Base-by-base conservation (phyloP, 2,329 filamentous ascomycete genomes). In the Aspergillus brunneoviolaceus region DNA sequence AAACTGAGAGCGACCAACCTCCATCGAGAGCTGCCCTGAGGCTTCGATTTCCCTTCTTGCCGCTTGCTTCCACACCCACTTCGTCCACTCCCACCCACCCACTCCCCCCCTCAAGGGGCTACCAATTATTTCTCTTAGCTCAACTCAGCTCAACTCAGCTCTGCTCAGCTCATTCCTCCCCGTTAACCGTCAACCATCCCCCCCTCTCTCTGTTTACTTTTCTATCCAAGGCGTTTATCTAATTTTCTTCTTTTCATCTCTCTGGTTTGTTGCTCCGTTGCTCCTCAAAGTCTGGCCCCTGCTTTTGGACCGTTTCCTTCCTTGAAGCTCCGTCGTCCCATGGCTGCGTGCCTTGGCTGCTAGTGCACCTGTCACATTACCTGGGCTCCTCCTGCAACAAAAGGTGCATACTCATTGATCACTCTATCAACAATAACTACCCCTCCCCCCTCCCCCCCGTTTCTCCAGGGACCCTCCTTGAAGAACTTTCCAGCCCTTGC, bases 391-490 rank as follows among this genome's bases (percentile, higher is more conserved):
- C 31, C 60, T 51, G 55, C 55, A 53, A 58, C 19, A 33, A 35
- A 55, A 60, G 61, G 63, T 61, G 51, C 56, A 60, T 56, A 63
- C 53, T 57, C 50, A 53, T 29, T 29, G 1, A 29, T 27, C 27
- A 35, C 27, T 21, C 42, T 21, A 27, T 31, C 42, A 53, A 23
- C 12, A 48, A 50, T 23, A 23, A 21, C 21, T 31, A 45, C 47
- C 39, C 51, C 54, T 35, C 42, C 27, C 31, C 16, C 21, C 31
- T 21, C 6, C 49, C 52, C 47, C 50, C 39, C 58, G 29, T 49
- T n/a, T 50, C 29, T 7, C 21, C 6, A 45, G 39, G 16, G 39
- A n/a, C 39, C 33, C 33, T 45, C 39, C 39, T n/a, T 45, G 39
- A 19, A 45, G 7, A 45, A 45, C 5, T 4, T 12, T 16, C 5